Evolutionary conservation across 306 rosid genomes (phyloP), one percentile per base, ranked within the genome.

Genomic region (Acacia confusa): DNA sequence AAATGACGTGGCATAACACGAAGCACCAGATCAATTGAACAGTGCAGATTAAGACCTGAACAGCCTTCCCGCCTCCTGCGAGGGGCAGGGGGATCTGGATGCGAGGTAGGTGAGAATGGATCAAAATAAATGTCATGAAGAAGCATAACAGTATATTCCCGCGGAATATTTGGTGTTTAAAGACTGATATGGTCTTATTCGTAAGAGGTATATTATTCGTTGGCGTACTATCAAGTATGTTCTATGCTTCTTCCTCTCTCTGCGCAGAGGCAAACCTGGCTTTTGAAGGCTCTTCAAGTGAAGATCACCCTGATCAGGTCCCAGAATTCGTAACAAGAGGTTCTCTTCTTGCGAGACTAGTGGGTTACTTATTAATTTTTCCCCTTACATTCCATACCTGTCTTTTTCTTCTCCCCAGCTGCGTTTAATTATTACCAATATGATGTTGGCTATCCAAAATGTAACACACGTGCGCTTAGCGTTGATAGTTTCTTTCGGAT

Each of bases 141-240:
- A 47, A 50, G 57, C 22, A 50, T 6, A 50, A 1, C n/a, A 72
- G 90, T 1, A 90, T 88, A 86, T 88, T 86, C 94, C 67, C 27
- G 71, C 7, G 78, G 92, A 45, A 86, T 75, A 74, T 83, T 61
- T 82, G 67, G 73, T 24, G 12, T 60, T 36, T 57, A 6, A 7
- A 14, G 55, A 61, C 22, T 55, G 78, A 43, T 13, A 2, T 57
- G 19, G 52, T 19, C n/a, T 50, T 0, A 19, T 67, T 34, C 13
- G 10, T 3, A 11, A 9, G 65, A 7, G 74, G 73, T 20, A 43
- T 83, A 4, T 50, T 8, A 4, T 50, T 16, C 68, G 30, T 30
- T 34, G 58, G 81, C 84, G n/a, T 36, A 30, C 34, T 30, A 57
- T 32, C 34, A 24, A 2, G 7, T 61, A 78, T 43, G 61, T 75